Base-by-base conservation (phyloP, 768 basidiomycete genomes). In the Lyophyllum decastes region DNA sequence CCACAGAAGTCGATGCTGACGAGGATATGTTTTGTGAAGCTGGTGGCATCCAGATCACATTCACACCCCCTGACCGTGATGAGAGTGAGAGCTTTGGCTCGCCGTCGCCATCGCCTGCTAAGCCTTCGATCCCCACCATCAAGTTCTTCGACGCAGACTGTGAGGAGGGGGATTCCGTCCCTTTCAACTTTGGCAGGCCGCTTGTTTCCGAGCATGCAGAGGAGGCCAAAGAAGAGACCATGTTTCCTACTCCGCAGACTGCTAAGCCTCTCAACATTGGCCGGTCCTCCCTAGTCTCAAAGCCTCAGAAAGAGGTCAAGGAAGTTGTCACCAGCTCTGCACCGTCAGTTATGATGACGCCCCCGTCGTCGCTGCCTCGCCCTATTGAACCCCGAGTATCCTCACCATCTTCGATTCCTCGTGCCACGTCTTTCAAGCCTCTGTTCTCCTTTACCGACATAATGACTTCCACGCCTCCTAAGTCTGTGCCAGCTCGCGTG, bases 1-100 rank as follows among this genome's bases (percentile, higher is more conserved):
- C 73, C 69, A 75, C 45, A 8, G 27, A 58, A 16, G 64, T 65
- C 4, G 75, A 79, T 14, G 75, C 75, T 24, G 80, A 80, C 14
- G 78, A 78, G 21, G 80, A 83, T 43, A 79, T 85, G 62, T 77
- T 84, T 54, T 86, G 85, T 27, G 83, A 87, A 55, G 82, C 83
- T 43, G 83, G 86, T 25, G 90, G 90, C 5, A 89, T 92, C 66
- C 84, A 80, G 59, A 90, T 92, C 63, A 88, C 80, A 2, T 90
- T 92, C 60, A 84, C 82, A 2, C 82, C 86, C 19, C 86, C 90
- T n/a, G 73, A 67, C 22, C 67, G 74, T 11, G 77, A 76, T 24
- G 76, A 76, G 38, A 68, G 70, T 24, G 68, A 68, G 24, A 64
- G 61, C 17, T 57, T 65, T 27, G 67, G 72, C 12, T 64, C 65